Conservation (phyloP, 1,284 basidiomycete species). For the Pseudozyma flocculosa region DNA sequence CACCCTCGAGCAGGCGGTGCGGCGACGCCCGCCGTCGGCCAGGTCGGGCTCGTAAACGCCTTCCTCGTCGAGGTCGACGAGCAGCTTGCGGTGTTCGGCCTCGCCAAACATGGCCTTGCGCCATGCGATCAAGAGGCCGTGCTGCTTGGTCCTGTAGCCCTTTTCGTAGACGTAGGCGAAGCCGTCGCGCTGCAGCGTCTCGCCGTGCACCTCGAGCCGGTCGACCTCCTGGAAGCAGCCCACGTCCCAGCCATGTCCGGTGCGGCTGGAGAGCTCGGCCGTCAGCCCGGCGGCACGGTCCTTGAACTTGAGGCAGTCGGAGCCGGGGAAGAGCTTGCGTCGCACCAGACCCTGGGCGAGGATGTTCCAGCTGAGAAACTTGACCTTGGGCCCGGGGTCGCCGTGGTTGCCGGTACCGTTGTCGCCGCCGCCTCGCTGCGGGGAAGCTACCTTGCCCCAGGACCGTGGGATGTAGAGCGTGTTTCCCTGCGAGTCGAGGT, state of each 20-base stretch:
- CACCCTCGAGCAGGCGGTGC: constrained; percentile 32
- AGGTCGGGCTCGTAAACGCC: constrained; percentile 9
- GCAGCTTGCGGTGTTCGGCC: constrained; percentile 6
- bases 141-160: constrained; percentile 53
- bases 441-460: too few relatives aligned
- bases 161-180: constrained; percentile 50
- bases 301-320: constrained; percentile 59
- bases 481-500: constrained; percentile 26
- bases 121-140: constrained; percentile 55
- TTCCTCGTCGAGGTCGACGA: constrained; percentile 42
- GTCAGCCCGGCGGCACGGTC: constrained; percentile 47
- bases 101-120: constrained; percentile 18
- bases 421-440: too few relatives aligned
- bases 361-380: constrained; percentile 53
- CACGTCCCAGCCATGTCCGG: constrained; percentile 57
- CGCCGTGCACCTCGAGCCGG: constrained; percentile 52
- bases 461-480: constrained; percentile 28
- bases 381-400: constrained; percentile 9
- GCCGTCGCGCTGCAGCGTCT: constrained; percentile 33
- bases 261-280: constrained; percentile 27
- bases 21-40: constrained; percentile 2
- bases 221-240: constrained; percentile 60
- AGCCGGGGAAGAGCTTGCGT: constrained; percentile 59
- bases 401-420: too few relatives aligned
- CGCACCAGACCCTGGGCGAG: constrained; percentile 59